Evolutionary conservation across 768 basidiomycete species (phyloP).

Genomic region (Ramaria rubella): DNA sequence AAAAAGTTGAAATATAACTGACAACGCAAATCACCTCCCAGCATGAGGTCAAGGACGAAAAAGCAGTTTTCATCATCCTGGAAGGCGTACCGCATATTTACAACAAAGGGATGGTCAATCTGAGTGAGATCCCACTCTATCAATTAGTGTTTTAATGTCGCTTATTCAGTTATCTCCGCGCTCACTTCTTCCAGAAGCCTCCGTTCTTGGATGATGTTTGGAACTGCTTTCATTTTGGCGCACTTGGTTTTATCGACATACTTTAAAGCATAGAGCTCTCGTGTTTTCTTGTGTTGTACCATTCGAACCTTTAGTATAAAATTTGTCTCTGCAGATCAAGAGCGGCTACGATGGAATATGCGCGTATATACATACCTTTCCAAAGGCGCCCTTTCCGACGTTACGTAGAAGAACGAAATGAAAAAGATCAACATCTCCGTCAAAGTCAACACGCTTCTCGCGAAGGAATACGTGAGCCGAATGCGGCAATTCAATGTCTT

Average conservation of each 20-base stretch:
- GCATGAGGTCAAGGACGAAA: constrained; percentile 44
- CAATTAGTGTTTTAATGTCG: constrained; percentile 1
- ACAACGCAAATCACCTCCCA: constrained; percentile 40
- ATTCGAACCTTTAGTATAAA: constrained; percentile 36
- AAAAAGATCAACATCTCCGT: constrained; percentile 92
- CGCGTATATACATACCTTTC: constrained; percentile 60
- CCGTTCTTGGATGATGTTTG: constrained; percentile 46
- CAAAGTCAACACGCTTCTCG: constrained; percentile 86
- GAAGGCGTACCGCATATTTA: constrained; percentile 39
- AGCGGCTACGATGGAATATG: not conserved
- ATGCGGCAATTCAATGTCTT: no score
- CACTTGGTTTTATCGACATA: constrained; percentile 49
- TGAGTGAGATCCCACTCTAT: constrained; percentile 16
- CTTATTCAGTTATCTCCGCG: not conserved
- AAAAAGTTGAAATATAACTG: constrained; percentile 13
- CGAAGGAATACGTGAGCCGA: not conserved
- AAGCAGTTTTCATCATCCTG: constrained; percentile 45
- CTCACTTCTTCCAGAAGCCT: constrained; percentile 43
- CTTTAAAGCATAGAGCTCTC: constrained; percentile 43
- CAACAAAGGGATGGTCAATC: constrained; percentile 41
- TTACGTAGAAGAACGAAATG: constrained; percentile 92
- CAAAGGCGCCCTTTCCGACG: constrained; percentile 97
- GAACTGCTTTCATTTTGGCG: constrained; percentile 42
- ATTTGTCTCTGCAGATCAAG: not conserved
- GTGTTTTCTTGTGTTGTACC: constrained; percentile 46